Conservation (phyloP, 2,329 filamentous ascomycete species). For the Cladobotryum mycophilum region DNA sequence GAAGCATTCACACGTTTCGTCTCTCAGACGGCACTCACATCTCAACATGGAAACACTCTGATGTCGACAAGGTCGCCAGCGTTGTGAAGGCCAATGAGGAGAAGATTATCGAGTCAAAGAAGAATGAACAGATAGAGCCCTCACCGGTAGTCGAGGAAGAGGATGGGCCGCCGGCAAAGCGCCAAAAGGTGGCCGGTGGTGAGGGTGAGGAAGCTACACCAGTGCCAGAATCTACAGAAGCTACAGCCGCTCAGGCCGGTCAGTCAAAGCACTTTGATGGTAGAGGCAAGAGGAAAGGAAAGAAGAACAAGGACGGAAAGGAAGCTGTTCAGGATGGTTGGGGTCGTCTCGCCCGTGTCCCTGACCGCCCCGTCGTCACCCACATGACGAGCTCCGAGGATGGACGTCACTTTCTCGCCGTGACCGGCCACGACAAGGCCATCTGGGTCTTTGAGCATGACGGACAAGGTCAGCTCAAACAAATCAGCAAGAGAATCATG, state of each 20-base stretch:
- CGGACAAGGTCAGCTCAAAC: conserved; percentile 51
- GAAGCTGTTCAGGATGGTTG: background rate
- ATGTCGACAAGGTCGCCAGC: conserved; percentile 29
- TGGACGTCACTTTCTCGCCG: conserved; percentile 63
- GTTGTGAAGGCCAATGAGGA: conserved; percentile 20
- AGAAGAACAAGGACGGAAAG: conserved; percentile 21
- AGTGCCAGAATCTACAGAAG: background rate
- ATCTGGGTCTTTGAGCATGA: conserved; percentile 74
- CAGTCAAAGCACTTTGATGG: conserved; percentile 16
- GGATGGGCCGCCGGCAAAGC: conserved; percentile 30
- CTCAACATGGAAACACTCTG: conserved; percentile 54
- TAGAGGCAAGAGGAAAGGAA: conserved; percentile 19
- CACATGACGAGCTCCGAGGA: conserved; percentile 59
- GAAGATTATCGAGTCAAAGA: conserved; percentile 6
- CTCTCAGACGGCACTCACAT: conserved; percentile 51
- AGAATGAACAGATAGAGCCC: conserved; percentile 12
- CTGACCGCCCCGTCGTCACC: conserved; percentile 59
- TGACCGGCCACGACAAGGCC: conserved; percentile 88
- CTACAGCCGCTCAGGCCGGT: conserved; percentile 5
- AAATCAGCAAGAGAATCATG: conserved; percentile 72
- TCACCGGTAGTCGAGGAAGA: conserved; percentile 14
- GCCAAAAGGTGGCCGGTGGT: conserved; percentile 25
- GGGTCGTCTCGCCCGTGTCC: conserved; percentile 25
- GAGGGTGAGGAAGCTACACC: conserved; percentile 7
- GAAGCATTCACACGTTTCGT: conserved; percentile 62